These are phyloP conservation scores for Teratosphaeria viscida DNA, from an alignment of 2,329 filamentous ascomycete species.

Conservation along the genomic window DNA sequence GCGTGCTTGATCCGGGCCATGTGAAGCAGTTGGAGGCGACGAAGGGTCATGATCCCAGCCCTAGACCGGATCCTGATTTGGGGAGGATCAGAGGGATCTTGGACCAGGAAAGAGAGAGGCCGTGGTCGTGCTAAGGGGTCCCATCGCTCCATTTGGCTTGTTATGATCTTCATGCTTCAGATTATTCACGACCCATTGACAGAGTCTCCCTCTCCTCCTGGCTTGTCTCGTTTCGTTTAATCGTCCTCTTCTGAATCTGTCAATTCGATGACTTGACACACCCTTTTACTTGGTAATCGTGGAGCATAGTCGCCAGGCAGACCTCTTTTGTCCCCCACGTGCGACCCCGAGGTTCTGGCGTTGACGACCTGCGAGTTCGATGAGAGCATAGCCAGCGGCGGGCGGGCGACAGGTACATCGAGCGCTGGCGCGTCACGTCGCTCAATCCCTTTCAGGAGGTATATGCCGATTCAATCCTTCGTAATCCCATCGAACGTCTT, in stretches of 20 bases:
- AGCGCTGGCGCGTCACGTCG: neutral
- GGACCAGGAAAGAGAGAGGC: neutral
- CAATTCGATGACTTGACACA: neutral
- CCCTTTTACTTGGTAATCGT: neutral
- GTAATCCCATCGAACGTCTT: neutral
- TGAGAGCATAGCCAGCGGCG: neutral
- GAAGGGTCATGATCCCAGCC: neutral
- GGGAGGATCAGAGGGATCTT: neutral
- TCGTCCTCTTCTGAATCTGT: neutral
- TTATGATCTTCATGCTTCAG: no score
- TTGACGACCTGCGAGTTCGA: neutral
- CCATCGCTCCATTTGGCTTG: neutral
- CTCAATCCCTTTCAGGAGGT: neutral
- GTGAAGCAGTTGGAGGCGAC: constrained; percentile 1
- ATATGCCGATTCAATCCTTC: neutral
- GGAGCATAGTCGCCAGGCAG: neutral
- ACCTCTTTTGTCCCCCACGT: neutral
- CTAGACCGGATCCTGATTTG: neutral
- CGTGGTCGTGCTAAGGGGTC: neutral
- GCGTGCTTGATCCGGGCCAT: constrained; percentile 7
- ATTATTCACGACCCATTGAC: no score
- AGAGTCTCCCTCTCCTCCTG: no score
- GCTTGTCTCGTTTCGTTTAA: neutral
- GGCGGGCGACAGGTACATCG: neutral
- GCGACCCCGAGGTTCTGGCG: no score